Percentiles rank a stretch among this genome's conserved stretches.
Evolutionary conservation across 2,329 filamentous ascomycete species (phyloP).

Genomic region (Emmonsiellopsis sp.): DNA sequence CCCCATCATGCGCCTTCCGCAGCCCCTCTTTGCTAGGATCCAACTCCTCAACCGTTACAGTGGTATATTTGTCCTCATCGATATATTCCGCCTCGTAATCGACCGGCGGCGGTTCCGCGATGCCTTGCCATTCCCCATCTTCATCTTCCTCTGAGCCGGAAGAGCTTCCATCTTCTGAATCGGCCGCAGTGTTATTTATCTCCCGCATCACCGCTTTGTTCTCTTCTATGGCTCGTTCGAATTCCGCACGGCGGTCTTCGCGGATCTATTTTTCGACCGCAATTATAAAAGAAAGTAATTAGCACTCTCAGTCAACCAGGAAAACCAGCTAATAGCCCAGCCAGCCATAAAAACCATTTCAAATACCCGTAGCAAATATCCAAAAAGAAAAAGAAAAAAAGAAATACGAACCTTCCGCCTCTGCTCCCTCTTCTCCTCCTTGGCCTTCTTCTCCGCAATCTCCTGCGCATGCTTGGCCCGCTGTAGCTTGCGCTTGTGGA

Average conservation of each 20-base stretch:
- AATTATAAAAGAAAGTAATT: constrained; percentile 4
- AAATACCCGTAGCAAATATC: background rate
- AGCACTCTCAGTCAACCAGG: background rate
- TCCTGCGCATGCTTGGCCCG: constrained; percentile 79
- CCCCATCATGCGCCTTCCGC: constrained; percentile 40
- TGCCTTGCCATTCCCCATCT: constrained; percentile 55
- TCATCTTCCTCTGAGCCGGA: constrained; percentile 30
- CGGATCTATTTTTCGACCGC: constrained; percentile 51
- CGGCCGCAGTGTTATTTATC: constrained; percentile 32
- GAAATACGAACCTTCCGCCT: constrained; percentile 59
- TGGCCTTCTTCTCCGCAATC: constrained; percentile 63
- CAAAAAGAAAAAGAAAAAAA: background rate
- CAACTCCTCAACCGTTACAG: constrained; percentile 86
- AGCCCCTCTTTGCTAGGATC: constrained; percentile 67
- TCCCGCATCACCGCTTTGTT: constrained; percentile 62
- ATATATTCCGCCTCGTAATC: constrained; percentile 89
- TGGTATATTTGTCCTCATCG: constrained; percentile 92
- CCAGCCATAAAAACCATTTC: background rate
- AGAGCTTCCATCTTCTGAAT: constrained; percentile 22
- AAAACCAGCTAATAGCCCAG: background rate
- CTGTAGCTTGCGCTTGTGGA: constrained; percentile 89
- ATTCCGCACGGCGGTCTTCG: constrained; percentile 69
- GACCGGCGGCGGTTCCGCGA: constrained; percentile 46
- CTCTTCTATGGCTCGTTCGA: constrained; percentile 70
- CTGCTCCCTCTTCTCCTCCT: constrained; percentile 63